Evolutionary conservation across 805 yeast genomes (phyloP), one percentile per base, ranked within the genome.

Genomic region (Zygosaccharomyces lentus): DNA sequence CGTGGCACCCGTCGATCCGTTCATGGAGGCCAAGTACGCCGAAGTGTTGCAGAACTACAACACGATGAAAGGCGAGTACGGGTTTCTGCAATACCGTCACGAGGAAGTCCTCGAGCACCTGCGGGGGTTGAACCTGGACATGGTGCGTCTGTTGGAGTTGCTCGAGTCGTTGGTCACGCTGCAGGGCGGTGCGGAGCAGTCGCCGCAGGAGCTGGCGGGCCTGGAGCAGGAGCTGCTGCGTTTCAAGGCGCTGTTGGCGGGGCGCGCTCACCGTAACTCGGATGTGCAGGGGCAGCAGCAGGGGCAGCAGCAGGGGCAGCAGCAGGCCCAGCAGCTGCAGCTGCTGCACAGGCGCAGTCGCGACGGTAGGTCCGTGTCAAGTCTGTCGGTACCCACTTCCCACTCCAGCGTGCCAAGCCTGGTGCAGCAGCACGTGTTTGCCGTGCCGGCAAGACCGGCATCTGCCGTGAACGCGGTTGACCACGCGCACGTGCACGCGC

Each of bases 71-170:
- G 68, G 67, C 46, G 77, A 74, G 37, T 70, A 75, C 54, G 66
- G 68, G 9, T 61, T 65, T 31, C 57, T 79, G 36, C 72, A 70
- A 36, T 55, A 70, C 12, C 68, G 73, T 43, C 75, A 75, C 55
- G 84, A 79, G 24, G 54, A 69, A 9, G 69, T 80, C 6, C 59
- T 66, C 26, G 76, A 73, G 4, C 80, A 78, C 40, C 55, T 77
- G 47, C 71, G 73, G 30, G 68, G 70, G 44, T 70, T 76, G 13
- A 79, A 78, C 54, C 55, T 70, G 44, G 87, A 81, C 53, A 67
- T 78, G 63, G 73, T 80, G 2, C 71, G 71, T 31, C 48, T 81
- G 7, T 53, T 81, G 9, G 85, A 80, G 17, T 56, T 74, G 39
- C 58, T 74, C 34, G 75, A 72, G 42, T 62, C 53, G 24, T 30